Evolutionary conservation across 345 rosid species (phyloP).

Genomic region (Salix udensis): DNA sequence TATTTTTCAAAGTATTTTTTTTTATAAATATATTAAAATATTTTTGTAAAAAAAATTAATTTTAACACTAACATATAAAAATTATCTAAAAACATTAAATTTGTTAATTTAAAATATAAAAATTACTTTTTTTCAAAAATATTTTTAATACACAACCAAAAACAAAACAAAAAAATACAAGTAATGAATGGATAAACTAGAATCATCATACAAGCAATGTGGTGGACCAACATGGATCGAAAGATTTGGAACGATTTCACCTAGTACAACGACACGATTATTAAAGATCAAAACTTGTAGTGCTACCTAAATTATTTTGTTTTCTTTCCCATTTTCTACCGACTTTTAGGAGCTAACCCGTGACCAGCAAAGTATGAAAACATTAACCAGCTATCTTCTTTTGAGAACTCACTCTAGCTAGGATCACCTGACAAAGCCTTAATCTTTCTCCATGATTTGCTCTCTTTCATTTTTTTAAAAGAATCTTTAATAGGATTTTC

Average conservation of each 20-base stretch:
- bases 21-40: too few relatives aligned
- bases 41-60: too few relatives aligned
- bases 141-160: too few relatives aligned
- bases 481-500: too few relatives aligned
- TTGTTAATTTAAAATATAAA: too few relatives aligned
- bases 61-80: too few relatives aligned
- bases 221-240: background rate
- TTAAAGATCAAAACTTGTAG: background rate
- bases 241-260: background rate
- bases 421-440: background rate
- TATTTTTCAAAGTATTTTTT: too few relatives aligned
- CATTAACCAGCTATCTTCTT: background rate
- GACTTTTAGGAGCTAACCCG: background rate
- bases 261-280: background rate
- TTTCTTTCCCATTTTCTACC: background rate
- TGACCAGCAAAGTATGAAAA: background rate
- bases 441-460: too few relatives aligned
- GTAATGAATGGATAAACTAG: background rate
- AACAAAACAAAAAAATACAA: background rate
- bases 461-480: too few relatives aligned
- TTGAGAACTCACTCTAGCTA: background rate
- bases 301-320: background rate
- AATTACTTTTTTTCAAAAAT: too few relatives aligned
- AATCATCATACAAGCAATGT: background rate
- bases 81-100: too few relatives aligned